These are phyloP conservation scores for Calycina marina DNA, from an alignment of 2,329 filamentous ascomycete genomes.

Conservation along the genomic window DNA sequence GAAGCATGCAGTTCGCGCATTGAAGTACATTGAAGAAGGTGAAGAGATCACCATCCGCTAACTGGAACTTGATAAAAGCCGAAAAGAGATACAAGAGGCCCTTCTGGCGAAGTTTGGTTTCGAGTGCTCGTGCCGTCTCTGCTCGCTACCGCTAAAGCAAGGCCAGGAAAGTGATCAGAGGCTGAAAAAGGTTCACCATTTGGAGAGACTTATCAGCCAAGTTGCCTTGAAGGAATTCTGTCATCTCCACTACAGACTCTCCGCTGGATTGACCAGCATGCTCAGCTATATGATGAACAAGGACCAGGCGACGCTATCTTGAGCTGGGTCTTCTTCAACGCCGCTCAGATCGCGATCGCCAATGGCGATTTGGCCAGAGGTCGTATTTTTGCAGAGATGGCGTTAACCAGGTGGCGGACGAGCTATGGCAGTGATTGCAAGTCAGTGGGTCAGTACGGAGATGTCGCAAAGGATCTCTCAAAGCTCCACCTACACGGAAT, in stretches of 20 bases:
- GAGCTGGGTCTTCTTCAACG: constrained; percentile 16
- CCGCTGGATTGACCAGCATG: constrained; percentile 12
- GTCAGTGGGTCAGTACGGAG: constrained; percentile 4
- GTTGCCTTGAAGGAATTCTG: constrained; percentile 4
- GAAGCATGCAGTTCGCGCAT: constrained; percentile 21
- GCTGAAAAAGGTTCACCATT: constrained; percentile 13
- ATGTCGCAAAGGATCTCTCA: constrained; percentile 7
- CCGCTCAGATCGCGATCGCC: constrained; percentile 17
- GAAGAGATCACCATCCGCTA: constrained; percentile 26
- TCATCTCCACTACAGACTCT: constrained; percentile 5
- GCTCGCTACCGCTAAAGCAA: constrained; percentile 8
- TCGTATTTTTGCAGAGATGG: constrained; percentile 15
- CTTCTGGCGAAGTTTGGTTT: constrained; percentile 22
- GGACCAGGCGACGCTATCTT: constrained; percentile 12
- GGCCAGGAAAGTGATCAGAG: constrained; percentile 21
- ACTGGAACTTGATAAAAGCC: constrained; percentile 12
- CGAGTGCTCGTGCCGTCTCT: constrained; percentile 20
- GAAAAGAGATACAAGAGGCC: constrained; percentile 12
- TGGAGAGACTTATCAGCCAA: constrained; percentile 16
- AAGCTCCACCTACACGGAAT: constrained; percentile 6
- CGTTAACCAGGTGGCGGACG: constrained; percentile 1
- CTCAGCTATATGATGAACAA: constrained; percentile 16
- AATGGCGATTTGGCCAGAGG: constrained; percentile 21
- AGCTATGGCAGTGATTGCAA: constrained; percentile 6
- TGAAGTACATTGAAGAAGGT: constrained; percentile 21